Evolutionary conservation across 306 rosid genomes (phyloP).

Genomic region (Dicorynia guianensis): DNA sequence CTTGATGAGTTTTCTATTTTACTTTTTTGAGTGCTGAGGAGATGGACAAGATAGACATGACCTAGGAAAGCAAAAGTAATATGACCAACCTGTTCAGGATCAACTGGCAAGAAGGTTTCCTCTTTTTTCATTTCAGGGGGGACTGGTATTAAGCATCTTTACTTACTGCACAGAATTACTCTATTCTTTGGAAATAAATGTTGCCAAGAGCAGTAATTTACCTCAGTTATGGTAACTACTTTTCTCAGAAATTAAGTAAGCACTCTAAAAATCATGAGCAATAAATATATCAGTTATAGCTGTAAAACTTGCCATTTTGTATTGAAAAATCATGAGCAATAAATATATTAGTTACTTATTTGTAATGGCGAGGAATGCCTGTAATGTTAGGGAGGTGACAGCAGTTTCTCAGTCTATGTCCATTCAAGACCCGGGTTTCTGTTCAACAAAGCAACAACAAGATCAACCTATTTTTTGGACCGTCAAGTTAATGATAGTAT

Average conservation of each 20-base stretch:
- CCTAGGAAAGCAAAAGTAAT: neutral
- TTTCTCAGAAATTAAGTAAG: neutral
- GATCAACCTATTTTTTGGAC: slow-evolving; percentile 76
- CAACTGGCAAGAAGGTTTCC: neutral
- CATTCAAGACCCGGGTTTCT: slow-evolving; percentile 96
- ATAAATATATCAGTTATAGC: too few species aligned
- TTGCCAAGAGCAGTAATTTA: neutral
- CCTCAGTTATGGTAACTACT: neutral
- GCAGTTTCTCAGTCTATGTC: slow-evolving; percentile 80
- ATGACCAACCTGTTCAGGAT: neutral
- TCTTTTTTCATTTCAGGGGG: too few species aligned
- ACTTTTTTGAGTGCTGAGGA: neutral
- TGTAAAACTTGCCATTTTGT: slow-evolving; percentile 15
- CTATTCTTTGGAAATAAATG: neutral
- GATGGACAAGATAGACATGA: slow-evolving; percentile 3
- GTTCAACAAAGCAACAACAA: slow-evolving; percentile 82
- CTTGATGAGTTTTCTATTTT: neutral
- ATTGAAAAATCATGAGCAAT: slow-evolving; percentile 10
- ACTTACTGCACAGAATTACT: neutral
- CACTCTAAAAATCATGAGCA: too few species aligned
- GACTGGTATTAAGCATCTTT: too few species aligned
- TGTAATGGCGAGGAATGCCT: slow-evolving; percentile 29
- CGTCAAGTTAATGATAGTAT: slow-evolving; percentile 93
- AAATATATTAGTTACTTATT: neutral
- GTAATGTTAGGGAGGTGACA: slow-evolving; percentile 74